Base-by-base conservation (phyloP, 768 basidiomycete genomes). In the Russula sp. region DNA sequence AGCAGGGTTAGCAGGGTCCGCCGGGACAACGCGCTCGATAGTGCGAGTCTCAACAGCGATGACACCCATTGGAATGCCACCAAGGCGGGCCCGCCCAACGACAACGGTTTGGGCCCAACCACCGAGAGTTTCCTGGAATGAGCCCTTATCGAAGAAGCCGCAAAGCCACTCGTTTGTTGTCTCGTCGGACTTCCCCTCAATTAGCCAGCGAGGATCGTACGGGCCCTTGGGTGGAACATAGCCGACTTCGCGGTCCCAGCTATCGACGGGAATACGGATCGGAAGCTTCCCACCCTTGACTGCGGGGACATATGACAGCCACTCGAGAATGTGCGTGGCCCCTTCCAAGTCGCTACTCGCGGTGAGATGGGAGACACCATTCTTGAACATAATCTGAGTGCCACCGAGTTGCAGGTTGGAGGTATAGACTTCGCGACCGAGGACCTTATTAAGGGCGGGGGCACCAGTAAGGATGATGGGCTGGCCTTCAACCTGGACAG, bases 331-430 rank as follows among this genome's bases (percentile, higher is more conserved):
- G 64, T 94, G 90, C 28, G 88, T 87, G 18, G 95, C 94, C 63
- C 97, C 97, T 75, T 98, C 92, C 38, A 99, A 79, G 74, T 99
- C 97, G 73, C 94, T 98, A 71, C 85, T 85, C 38, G 97, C 95
- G 4, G 93, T 95, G 63, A 98, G 79, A 74, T 99, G 97, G 5
- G 96, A 97, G 61, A 98, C 92, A 77, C 97, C 97, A 73, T 99
- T 99, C 85, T 98, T 98, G 85, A 94, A 91, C 97, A 99, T 98
- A 80, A 99, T 98, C 73, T 99, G 97, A n/a, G 97, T 98, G 60
- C 97, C 97, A 67, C 97, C 97, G 64, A 99, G 90, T 75, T 98
- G 97, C 70, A 99, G 76, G 76, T 98, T 98, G 60, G 94, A 97
- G 10, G 97, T 98, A 75, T 99, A 98, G 52, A 99, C 97, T 75